A percentile compares a stretch with the other conserved stretches of the same genome.
phyloP scores from a whole-genome alignment of 179 eudicot genomes.

The Beta lomatogona region DNA sequence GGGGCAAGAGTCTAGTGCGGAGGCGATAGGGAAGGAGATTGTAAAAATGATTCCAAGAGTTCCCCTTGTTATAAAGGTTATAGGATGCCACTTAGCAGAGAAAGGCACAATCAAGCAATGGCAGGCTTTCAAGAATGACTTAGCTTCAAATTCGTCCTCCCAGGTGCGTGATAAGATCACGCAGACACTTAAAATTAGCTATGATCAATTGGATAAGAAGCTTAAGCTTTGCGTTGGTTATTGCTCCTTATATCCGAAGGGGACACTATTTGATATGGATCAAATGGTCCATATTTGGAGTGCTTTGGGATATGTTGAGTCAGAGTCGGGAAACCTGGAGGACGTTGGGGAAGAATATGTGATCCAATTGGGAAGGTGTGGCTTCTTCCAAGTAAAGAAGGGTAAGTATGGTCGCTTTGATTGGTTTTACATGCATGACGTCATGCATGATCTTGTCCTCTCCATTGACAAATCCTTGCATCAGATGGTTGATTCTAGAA shows the following conservation, averaged over 20 bases:
- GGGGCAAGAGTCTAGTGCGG: too few relatives aligned
- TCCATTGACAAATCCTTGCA: neutral
- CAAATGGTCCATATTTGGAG: neutral
- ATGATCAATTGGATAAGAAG: constrained; percentile 1
- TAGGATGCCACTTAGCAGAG: neutral
- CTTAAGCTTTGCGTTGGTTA: constrained; percentile 3
- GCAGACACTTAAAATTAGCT: constrained; percentile 9
- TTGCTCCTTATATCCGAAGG: constrained; percentile 19
- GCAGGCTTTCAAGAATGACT: neutral
- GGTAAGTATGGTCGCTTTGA: too few relatives aligned
- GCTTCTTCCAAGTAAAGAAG: neutral
- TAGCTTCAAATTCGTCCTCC: neutral
- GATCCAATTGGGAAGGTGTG: neutral
- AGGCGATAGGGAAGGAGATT: too few relatives aligned
- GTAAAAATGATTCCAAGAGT: too few relatives aligned
- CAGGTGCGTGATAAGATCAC: neutral
- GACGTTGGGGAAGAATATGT: constrained; percentile 11
- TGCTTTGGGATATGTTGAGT: constrained; percentile 10
- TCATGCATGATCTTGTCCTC: constrained; percentile 15
- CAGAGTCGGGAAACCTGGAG: neutral
- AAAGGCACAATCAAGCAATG: neutral
- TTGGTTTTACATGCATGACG: neutral
- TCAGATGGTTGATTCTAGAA: neutral
- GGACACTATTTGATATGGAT: neutral
- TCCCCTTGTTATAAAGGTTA: too few relatives aligned